These are phyloP conservation scores for Neonectria ditissima DNA, from an alignment of 2,329 filamentous ascomycete genomes.

Conservation along the genomic window DNA sequence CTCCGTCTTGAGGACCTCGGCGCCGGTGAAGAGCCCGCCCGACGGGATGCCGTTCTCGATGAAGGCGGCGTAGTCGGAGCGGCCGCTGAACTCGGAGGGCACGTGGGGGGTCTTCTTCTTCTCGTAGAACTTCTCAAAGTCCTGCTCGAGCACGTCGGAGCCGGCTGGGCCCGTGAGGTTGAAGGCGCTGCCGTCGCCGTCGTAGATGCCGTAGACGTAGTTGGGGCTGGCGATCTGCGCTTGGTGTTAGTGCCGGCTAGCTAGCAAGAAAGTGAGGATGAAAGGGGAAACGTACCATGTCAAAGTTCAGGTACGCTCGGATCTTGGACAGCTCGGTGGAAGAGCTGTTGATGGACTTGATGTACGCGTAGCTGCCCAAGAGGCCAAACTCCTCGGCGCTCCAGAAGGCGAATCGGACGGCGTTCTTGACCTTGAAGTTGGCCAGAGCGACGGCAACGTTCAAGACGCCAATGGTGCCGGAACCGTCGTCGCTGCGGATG, in stretches of 20 bases:
- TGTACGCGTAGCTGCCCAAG: slow-evolving; percentile 63
- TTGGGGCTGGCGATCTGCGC: slow-evolving; percentile 59
- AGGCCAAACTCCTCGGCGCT: slow-evolving; percentile 64
- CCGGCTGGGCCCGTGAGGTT: slow-evolving; percentile 66
- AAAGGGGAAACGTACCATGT: slow-evolving; percentile 57
- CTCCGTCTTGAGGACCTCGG: slow-evolving; percentile 72
- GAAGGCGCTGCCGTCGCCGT: slow-evolving; percentile 70
- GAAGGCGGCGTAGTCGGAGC: slow-evolving; percentile 76
- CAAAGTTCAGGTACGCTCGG: slow-evolving; percentile 67
- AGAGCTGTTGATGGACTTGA: slow-evolving; percentile 54
- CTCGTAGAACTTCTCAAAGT: slow-evolving; percentile 68
- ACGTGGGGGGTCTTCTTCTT: slow-evolving; percentile 63
- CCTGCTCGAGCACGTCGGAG: slow-evolving; percentile 68
- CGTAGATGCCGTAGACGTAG: slow-evolving; percentile 67
- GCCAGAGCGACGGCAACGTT: slow-evolving; percentile 58
- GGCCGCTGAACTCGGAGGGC: slow-evolving; percentile 72
- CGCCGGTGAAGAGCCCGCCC: slow-evolving; percentile 77
- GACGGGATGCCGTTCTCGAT: slow-evolving; percentile 74
- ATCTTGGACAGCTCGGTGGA: slow-evolving; percentile 62
- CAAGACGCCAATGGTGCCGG: slow-evolving; percentile 62
- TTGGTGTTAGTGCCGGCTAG: neutral
- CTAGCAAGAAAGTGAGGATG: neutral
- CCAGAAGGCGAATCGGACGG: slow-evolving; percentile 64
- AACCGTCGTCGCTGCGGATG: slow-evolving; percentile 64
- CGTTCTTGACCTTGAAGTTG: slow-evolving; percentile 60